Base-by-base conservation (phyloP, 2,329 filamentous ascomycete genomes). In the Trichoderma koningiopsis region DNA sequence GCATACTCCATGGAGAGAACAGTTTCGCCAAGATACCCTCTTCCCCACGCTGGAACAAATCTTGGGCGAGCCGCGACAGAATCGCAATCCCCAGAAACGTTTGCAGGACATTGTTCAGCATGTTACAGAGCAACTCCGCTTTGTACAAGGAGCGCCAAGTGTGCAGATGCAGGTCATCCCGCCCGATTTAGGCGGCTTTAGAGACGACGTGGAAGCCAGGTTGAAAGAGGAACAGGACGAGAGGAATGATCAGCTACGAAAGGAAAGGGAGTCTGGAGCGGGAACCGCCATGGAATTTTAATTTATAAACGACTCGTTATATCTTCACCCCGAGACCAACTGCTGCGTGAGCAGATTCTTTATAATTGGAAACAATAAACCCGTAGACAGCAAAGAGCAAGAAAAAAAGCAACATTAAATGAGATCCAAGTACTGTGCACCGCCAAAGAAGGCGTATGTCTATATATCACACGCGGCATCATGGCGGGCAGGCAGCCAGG, bases 21-120 rank as follows among this genome's bases (percentile, higher is more conserved):
- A 96, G 72, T 99, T 99, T 81, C 89, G 92, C 58, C 91, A 93
- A 53, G 92, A 96, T 71, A 94, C 91, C 29, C 87, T 99, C 16
- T 96, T 97, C 77, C 96, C 96, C 0, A 91, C 92, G 4, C 86
- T 98, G n/a, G 88, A 92, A 75, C 86, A 91, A 77, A 88, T 90
- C 53, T 77, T 90, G 52, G 86, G 87, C 60, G 91, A 95, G 74
- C 86, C 86, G 58, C 83, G 87, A 65, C 89, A 90, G 76, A 97
- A 97, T 77, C 88, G 91, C 75, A 96, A 97, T 75, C 87, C 92
- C 6, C 85, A 87, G 61, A 91, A 94, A 75, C 91, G 93, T 71
- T 83, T 97, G 22, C 85, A 90, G 59, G 89, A 91, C 40, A 90
- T 97, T 55, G 86, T 96, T 4, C 86, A 91, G 76, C 89, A 92